Evolutionary conservation across 1,284 basidiomycete species (phyloP).

Genomic region (Cystobasidiaceae sp.): DNA sequence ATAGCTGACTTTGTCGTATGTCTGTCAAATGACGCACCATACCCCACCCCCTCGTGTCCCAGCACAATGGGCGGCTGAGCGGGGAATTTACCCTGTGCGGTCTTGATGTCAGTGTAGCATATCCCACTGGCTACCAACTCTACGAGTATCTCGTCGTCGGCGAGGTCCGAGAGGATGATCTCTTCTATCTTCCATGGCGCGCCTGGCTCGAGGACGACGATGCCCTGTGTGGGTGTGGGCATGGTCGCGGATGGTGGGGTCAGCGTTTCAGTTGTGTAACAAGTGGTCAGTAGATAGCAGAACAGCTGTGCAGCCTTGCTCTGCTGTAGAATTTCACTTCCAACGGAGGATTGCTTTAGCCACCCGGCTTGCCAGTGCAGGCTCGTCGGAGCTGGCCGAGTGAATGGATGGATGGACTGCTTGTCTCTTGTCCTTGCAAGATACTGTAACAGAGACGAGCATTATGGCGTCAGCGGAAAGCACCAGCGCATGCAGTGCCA

Average conservation of each 20-base stretch:
- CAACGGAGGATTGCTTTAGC: background rate
- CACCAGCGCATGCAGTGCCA: no score
- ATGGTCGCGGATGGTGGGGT: background rate
- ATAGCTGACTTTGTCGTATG: background rate
- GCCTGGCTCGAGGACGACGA: background rate
- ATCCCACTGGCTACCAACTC: background rate
- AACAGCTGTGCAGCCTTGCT: no score
- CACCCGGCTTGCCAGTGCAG: background rate
- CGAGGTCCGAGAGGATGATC: background rate
- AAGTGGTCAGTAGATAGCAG: background rate
- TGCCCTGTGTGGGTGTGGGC: conserved; percentile 5
- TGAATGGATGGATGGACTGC: no score
- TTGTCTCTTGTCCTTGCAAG: no score
- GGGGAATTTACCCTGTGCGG: conserved; percentile 11
- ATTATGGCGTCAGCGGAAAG: no score
- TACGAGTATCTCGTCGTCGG: conserved; percentile 12
- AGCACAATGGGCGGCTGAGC: conserved; percentile 3
- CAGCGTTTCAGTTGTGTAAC: background rate
- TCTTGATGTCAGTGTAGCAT: conserved; percentile 9
- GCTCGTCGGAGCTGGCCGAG: no score
- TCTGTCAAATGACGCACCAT: background rate
- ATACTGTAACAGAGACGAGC: no score
- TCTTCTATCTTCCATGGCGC: conserved; percentile 9
- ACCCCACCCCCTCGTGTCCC: conserved; percentile 13
- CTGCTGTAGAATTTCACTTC: background rate